phyloP scores from a whole-genome alignment of 345 rosid species.

The Cochlearia excelsa region DNA sequence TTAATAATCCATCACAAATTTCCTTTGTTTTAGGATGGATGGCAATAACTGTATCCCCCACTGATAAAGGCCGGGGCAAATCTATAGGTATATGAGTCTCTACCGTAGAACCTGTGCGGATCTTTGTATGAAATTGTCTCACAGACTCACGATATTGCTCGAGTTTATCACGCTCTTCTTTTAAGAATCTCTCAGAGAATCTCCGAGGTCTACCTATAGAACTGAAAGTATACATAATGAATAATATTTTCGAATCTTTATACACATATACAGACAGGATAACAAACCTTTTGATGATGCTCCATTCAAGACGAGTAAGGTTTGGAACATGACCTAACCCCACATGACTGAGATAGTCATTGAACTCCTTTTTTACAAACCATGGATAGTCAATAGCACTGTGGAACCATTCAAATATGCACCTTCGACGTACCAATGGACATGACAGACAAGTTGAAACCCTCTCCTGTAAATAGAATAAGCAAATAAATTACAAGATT shows the following conservation, averaged over 20 bases:
- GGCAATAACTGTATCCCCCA: slow-evolving; percentile 80
- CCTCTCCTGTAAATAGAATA: slow-evolving; percentile 52
- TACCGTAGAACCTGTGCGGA: slow-evolving; percentile 61
- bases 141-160: slow-evolving; percentile 79
- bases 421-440: slow-evolving; percentile 69
- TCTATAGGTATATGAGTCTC: slow-evolving; percentile 64
- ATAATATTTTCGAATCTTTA: slow-evolving; percentile 7
- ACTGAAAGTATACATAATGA: slow-evolving; percentile 45
- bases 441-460: slow-evolving; percentile 64
- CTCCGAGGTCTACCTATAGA: slow-evolving; percentile 97
- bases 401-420: slow-evolving; percentile 88
- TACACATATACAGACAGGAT: slow-evolving; percentile 18
- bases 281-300: slow-evolving; percentile 83
- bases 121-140: slow-evolving; percentile 71
- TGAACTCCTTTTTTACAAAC: slow-evolving; percentile 96
- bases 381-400: slow-evolving; percentile 96
- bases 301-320: slow-evolving; percentile 95
- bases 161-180: slow-evolving; percentile 85
- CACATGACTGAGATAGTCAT: slow-evolving; percentile 82
- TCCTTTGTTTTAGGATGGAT: slow-evolving; percentile 83
- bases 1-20: slow-evolving; percentile 59
- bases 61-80: slow-evolving; percentile 79
- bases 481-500: slow-evolving; percentile 22
- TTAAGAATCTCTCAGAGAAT: slow-evolving; percentile 72
- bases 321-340: slow-evolving; percentile 88